A percentile compares a stretch with the other conserved stretches of the same genome.
phyloP scores from a whole-genome alignment of 352 stramenopile genomes.

The Plasmopara halstedii region DNA sequence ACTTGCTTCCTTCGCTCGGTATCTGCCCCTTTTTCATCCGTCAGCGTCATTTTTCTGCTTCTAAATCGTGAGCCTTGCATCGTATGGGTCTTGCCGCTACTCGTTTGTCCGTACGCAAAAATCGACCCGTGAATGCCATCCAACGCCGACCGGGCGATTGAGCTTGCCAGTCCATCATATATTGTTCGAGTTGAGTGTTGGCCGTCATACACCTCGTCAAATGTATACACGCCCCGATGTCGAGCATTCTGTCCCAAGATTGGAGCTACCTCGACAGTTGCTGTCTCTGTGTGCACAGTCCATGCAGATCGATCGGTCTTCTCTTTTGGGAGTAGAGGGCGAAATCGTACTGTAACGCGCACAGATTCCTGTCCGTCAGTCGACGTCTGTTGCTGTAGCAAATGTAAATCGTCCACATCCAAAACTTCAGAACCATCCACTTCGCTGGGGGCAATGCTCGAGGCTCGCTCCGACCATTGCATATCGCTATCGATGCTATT shows the following conservation, averaged over 20 bases:
- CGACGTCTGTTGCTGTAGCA: conserved; percentile 12
- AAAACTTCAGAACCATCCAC: conserved; percentile 24
- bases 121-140: conserved; percentile 74
- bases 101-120: conserved; percentile 81
- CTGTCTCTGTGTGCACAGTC: conserved; percentile 26
- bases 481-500: conserved; percentile 25
- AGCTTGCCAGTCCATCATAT: conserved; percentile 60
- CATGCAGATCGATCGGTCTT: conserved; percentile 23
- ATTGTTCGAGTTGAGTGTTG: conserved; percentile 42
- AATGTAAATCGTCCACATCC: conserved; percentile 29
- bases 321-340: conserved; percentile 25
- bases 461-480: conserved; percentile 11
- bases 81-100: conserved; percentile 74
- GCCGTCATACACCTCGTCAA: conserved; percentile 43
- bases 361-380: conserved; percentile 21
- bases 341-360: conserved; percentile 34
- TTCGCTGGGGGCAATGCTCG: conserved; percentile 16
- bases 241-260: conserved; percentile 9
- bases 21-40: conserved; percentile 15
- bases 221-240: conserved; percentile 31
- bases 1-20: conserved; percentile 25
- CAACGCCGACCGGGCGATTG: conserved; percentile 56
- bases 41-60: conserved; percentile 4
- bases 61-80: conserved; percentile 42
- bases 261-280: conserved; percentile 21